Evolutionary conservation across 1,139 yeast genomes (phyloP), one percentile per base, ranked within the genome.

Genomic region (Scheffersomyces cryptocercus): DNA sequence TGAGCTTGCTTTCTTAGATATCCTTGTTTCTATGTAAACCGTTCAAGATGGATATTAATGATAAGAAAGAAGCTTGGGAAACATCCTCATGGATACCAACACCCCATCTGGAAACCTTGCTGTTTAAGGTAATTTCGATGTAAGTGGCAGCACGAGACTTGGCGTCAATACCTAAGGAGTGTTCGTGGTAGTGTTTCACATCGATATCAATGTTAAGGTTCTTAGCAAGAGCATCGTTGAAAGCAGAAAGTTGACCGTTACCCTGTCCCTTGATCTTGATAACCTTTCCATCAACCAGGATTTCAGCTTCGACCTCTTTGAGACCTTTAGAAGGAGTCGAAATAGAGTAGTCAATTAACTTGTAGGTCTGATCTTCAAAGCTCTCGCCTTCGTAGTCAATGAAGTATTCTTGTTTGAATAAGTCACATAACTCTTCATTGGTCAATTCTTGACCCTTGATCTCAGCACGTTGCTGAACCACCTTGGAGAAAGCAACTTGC

Each of bases 171-270:
- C 98, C 98, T 52, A 93, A 77, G 35, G 97, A 85, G 67, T 93
- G 98, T 69, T 93, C 98, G 49, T 86, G 85, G 68, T 93, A 93
- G 62, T 85, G 79, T 59, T 83, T 81, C 47, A 93, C 97, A 55
- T 85, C 88, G 45, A 90, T 71, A 14, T 62, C 61, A 46, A 81
- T 72, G 37, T 79, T 79, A 49, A 88, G 75, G 46, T 76, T 70
- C 37, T 70, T 68, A 36, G 84, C 73, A 53, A 93, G 67, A 12
- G 96, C 97, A 65, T 88, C 84, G 14, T 85, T 77, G 65, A 90
- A 84, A 1, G 97, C 88, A 24, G 98, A 93, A 55, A 93, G 85
- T 49, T 97, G 98, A 66, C 98, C 99, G 63, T 93, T 93, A 64
- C 98, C 98, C 39, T 70, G 65, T 54, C 98, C 98, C 39, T 66